Evolutionary conservation across 106 monocot species (phyloP).

Genomic region (Allium cepa): DNA sequence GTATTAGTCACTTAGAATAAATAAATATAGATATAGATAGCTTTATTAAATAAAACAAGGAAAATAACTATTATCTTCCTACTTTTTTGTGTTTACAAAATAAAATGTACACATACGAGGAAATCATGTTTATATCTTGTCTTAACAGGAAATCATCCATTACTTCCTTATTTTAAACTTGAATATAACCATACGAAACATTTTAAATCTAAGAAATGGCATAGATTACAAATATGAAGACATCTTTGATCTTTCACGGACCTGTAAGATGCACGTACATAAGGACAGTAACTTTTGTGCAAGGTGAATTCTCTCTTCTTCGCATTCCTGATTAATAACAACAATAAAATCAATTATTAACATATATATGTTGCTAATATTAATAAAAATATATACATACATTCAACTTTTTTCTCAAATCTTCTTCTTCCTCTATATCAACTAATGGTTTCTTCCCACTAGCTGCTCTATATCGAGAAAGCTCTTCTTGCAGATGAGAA

Average conservation of each 20-base stretch:
- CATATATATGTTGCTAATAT: neutral
- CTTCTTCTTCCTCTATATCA: conserved; percentile 58
- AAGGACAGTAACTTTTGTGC: conserved; percentile 32
- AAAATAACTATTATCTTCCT: neutral
- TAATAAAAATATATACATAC: conserved; percentile 16
- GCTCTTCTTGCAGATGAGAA: conserved; percentile 55
- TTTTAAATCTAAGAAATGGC: neutral
- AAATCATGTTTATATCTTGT: neutral
- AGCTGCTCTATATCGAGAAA: conserved; percentile 38
- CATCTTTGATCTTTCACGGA: neutral
- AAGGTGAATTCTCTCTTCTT: conserved; percentile 41
- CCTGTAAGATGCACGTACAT: conserved; percentile 53
- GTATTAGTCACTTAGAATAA: conserved; percentile 3
- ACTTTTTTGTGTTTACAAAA: no score
- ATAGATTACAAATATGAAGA: neutral
- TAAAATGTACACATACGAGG: no score
- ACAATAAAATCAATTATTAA: neutral
- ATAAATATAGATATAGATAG: neutral
- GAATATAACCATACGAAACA: neutral
- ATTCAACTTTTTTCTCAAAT: conserved; percentile 29
- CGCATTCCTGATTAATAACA: conserved; percentile 34
- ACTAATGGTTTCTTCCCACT: conserved; percentile 30
- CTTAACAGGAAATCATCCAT: neutral
- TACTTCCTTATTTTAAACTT: no score
- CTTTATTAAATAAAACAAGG: neutral